A percentile compares a stretch with the other conserved stretches of the same genome.
phyloP scores from a whole-genome alignment of 148 eudicot species.

The Linanthus parryae region DNA sequence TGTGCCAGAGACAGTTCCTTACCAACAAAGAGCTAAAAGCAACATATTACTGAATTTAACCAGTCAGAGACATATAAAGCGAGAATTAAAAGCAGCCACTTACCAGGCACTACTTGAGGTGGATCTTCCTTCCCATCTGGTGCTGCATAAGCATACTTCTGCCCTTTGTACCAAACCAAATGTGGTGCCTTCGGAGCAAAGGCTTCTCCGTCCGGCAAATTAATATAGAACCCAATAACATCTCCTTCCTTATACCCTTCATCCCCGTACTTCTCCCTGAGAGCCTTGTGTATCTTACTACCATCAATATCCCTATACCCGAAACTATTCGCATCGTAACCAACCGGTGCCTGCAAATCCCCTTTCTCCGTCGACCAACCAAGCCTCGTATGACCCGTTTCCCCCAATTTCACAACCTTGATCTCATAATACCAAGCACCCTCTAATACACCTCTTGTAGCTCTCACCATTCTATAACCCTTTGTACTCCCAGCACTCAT shows the following conservation, averaged over 20 bases:
- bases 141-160: slow-evolving; percentile 61
- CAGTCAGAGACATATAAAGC: background rate
- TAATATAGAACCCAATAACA: slow-evolving; percentile 91
- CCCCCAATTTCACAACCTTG: slow-evolving; percentile 69
- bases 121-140: slow-evolving; percentile 80
- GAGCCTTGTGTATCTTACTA: slow-evolving; percentile 85
- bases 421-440: slow-evolving; percentile 95
- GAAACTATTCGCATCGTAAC: slow-evolving; percentile 83
- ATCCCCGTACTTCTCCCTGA: slow-evolving; percentile 85
- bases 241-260: slow-evolving; percentile 90
- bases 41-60: too few relatives aligned
- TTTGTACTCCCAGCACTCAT: slow-evolving; percentile 74
- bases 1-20: too few relatives aligned
- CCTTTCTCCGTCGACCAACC: slow-evolving; percentile 97
- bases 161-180: slow-evolving; percentile 78
- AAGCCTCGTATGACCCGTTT: slow-evolving; percentile 80
- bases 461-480: slow-evolving; percentile 96
- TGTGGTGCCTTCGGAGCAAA: slow-evolving; percentile 61
- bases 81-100: slow-evolving; percentile 16
- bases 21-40: too few relatives aligned
- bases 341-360: slow-evolving; percentile 97
- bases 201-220: slow-evolving; percentile 66
- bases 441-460: slow-evolving; percentile 82
- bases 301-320: slow-evolving; percentile 99
- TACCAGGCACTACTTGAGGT: slow-evolving; percentile 72